Base-by-base conservation (phyloP, 805 yeast genomes). In the Yarrowia divulgata region DNA sequence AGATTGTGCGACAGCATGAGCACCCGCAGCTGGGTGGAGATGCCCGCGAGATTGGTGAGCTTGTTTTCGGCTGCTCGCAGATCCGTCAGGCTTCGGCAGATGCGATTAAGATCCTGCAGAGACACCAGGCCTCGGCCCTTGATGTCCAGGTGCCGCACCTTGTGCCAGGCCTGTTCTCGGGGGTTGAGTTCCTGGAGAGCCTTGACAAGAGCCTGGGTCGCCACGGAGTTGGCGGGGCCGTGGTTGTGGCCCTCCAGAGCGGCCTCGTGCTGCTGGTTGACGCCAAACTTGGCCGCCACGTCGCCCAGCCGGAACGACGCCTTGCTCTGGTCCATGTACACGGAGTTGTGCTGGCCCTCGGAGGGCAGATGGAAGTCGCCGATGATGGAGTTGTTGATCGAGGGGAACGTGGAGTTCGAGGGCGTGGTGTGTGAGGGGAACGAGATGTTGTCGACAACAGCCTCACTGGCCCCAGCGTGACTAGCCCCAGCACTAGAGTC, bases 1-100 rank as follows among this genome's bases (percentile, higher is more conserved):
- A 70, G 69, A 72, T 85, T 85, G 42, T 74, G 69, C 4, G 81
- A 73, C 14, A 82, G 74, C 67, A 81, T 75, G 50, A 85, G 74
- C 18, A 76, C 74, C 69, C 82, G 74, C 1, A 82, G 70, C 4
- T 77, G 71, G 29, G 71, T 70, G 0, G 87, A 87, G 14, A 83
- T 72, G 0, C 87, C 88, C n/a, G 81, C 81, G 19, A 85, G 72
- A 71, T 75, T 82, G 40, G 77, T 78, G 29, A 85, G 72, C 16
- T 75, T 72, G 75, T 85, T 85, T 9, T 75, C 68, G 1, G 84
- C 78, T 8, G 83, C 75, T 69, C 83, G 77, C 3, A 83, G 73
- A n/a, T 73, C 76, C 23, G 71, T 72, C 34, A 85, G 73, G 14
- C 76, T 76, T 0, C 87, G 87, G 66, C 84, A 77, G 66, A 82